phyloP scores from a whole-genome alignment of 495 filamentous ascomycete species.

The Aspergillus conjunctus region DNA sequence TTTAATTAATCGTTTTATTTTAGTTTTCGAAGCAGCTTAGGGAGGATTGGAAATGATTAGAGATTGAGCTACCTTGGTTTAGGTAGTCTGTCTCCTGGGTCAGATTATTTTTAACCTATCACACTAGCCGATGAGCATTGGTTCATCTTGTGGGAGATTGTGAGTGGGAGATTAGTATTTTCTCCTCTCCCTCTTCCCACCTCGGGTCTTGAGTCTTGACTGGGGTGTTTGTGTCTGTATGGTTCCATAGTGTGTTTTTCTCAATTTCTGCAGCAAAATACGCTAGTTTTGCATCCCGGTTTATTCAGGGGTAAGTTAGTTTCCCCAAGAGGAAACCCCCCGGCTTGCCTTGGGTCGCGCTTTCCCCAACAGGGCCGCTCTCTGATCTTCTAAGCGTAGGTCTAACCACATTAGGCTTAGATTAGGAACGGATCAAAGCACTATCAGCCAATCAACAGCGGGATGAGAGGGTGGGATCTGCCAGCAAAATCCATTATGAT shows the following conservation, averaged over 20 bases:
- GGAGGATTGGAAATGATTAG: no score
- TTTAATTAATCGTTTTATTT: neutral
- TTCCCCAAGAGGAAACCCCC: constrained; percentile 15
- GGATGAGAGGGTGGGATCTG: neutral
- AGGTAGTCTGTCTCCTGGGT: neutral
- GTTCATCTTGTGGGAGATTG: neutral
- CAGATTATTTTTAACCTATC: constrained; percentile 18
- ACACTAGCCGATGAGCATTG: constrained; percentile 1
- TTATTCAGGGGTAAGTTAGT: constrained; percentile 16
- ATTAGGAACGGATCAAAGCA: constrained; percentile 8
- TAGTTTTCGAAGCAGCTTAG: neutral
- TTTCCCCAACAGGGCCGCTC: neutral
- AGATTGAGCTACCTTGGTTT: no score
- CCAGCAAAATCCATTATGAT: neutral
- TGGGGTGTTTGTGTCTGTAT: neutral
- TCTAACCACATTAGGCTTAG: neutral
- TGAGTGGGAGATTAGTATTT: neutral
- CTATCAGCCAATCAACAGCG: neutral
- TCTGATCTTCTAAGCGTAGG: constrained; percentile 7
- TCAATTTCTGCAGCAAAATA: constrained; percentile 10
- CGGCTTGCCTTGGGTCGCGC: constrained; percentile 2
- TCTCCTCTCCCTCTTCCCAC: constrained; percentile 1
- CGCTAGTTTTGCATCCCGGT: constrained; percentile 13
- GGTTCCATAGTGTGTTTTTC: neutral
- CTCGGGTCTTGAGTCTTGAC: constrained; percentile 1